Percentiles rank a stretch among this genome's conserved stretches.
Conservation (phyloP, 306 rosid genomes). For the Medicago arabica region DNA sequence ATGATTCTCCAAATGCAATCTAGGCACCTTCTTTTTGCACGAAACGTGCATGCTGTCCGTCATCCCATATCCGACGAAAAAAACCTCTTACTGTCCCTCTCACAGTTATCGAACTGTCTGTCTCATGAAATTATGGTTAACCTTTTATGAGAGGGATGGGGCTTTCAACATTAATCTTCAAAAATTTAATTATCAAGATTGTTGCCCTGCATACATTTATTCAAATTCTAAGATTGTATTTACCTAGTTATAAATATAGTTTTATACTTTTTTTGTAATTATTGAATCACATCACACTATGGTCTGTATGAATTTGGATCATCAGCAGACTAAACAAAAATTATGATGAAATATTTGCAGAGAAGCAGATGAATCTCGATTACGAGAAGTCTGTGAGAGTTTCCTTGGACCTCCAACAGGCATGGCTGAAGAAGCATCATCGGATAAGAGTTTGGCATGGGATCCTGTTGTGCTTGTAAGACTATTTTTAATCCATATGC, state of each 20-base stretch:
- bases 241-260: neutral
- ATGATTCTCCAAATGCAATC: conserved; percentile 32
- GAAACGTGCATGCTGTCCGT: neutral
- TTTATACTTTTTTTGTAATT: neutral
- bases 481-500: conserved; percentile 5
- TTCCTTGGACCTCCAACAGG: conserved; percentile 99
- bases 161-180: neutral
- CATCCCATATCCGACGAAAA: no score
- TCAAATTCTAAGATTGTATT: neutral
- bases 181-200: neutral
- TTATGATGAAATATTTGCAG: conserved; percentile 59
- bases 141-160: neutral
- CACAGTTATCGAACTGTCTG: no score
- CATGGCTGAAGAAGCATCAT: conserved; percentile 70
- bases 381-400: conserved; percentile 95
- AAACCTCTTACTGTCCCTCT: no score
- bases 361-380: conserved; percentile 96
- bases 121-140: neutral
- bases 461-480: conserved; percentile 96
- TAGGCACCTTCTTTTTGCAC: conserved; percentile 16
- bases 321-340: conserved; percentile 33
- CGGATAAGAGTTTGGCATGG: conserved; percentile 78
- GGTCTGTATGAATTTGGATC: conserved; percentile 31
- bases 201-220: neutral
- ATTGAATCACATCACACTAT: conserved; percentile 1